These are phyloP conservation scores for Licmophora abbreviata DNA, from an alignment of 108 stramenopile species.

Conservation along the genomic window DNA sequence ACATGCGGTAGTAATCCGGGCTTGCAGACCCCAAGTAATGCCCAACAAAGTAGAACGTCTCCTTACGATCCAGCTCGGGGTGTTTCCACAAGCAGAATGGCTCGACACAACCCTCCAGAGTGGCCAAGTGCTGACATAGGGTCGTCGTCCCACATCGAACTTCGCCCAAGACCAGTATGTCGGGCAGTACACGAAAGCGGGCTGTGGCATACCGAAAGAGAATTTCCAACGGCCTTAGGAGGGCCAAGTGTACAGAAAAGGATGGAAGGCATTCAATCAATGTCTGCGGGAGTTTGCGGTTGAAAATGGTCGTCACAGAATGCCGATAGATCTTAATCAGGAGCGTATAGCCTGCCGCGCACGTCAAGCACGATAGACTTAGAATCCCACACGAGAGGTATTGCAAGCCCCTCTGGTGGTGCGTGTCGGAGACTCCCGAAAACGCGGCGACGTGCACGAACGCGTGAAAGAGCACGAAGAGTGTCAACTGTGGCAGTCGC, in stretches of 20 bases:
- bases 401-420: not conserved
- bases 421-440: not conserved
- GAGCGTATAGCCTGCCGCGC: constrained; percentile 24
- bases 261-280: constrained; percentile 18
- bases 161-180: constrained; percentile 55
- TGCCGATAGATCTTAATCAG: constrained; percentile 35
- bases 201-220: constrained; percentile 38
- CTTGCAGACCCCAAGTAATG: constrained; percentile 48
- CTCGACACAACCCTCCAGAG: constrained; percentile 31
- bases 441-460: not conserved
- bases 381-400: not conserved
- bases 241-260: constrained; percentile 33
- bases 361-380: not conserved
- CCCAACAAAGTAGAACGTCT: constrained; percentile 60
- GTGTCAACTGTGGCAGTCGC: not conserved
- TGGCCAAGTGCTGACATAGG: constrained; percentile 35
- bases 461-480: not conserved
- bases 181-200: constrained; percentile 40
- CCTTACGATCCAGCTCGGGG: constrained; percentile 53
- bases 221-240: constrained; percentile 48
- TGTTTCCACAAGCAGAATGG: constrained; percentile 64
- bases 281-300: constrained; percentile 30
- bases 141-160: constrained; percentile 61
- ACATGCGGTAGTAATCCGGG: constrained; percentile 49
- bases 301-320: constrained; percentile 48